phyloP scores from a whole-genome alignment of 371 early-diverging fungal species.

The Mucor circinelloides region DNA sequence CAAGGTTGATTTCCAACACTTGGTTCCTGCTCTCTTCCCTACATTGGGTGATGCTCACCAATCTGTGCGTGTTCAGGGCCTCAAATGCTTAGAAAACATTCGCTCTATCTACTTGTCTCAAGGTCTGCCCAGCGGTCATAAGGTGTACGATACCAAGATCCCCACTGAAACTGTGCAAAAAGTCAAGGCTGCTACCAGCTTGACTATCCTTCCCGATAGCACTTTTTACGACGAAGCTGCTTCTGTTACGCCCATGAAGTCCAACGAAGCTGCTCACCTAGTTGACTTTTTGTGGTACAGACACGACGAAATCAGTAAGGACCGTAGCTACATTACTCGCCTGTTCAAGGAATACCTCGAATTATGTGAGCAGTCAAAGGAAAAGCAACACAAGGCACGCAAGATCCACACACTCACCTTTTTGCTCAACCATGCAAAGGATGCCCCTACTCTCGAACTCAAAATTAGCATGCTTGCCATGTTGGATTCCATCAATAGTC shows the following conservation, averaged over 20 bases:
- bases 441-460: conserved; percentile 41
- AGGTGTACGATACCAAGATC: conserved; percentile 45
- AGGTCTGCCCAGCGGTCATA: conserved; percentile 36
- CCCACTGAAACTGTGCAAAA: conserved; percentile 13
- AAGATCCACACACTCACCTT: conserved; percentile 55
- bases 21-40: conserved; percentile 76
- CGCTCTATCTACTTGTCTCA: conserved; percentile 36
- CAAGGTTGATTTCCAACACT: conserved; percentile 76
- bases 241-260: conserved; percentile 52
- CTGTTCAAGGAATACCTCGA: conserved; percentile 35
- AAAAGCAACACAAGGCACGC: conserved; percentile 35
- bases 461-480: conserved; percentile 60
- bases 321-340: conserved; percentile 26
- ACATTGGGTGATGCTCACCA: conserved; percentile 56
- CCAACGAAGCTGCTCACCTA: conserved; percentile 56
- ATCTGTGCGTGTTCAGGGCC: conserved; percentile 62
- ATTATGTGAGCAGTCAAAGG: conserved; percentile 24
- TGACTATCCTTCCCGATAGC: conserved; percentile 49
- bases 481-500: conserved; percentile 57
- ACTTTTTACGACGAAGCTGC: conserved; percentile 42
- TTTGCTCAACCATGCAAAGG: conserved; percentile 70
- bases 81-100: conserved; percentile 58
- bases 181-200: conserved; percentile 42
- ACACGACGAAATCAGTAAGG: conserved; percentile 43
- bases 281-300: conserved; percentile 48